These are phyloP conservation scores for Capronia coronata DNA, from an alignment of 2,329 filamentous ascomycete species.

Conservation along the genomic window DNA sequence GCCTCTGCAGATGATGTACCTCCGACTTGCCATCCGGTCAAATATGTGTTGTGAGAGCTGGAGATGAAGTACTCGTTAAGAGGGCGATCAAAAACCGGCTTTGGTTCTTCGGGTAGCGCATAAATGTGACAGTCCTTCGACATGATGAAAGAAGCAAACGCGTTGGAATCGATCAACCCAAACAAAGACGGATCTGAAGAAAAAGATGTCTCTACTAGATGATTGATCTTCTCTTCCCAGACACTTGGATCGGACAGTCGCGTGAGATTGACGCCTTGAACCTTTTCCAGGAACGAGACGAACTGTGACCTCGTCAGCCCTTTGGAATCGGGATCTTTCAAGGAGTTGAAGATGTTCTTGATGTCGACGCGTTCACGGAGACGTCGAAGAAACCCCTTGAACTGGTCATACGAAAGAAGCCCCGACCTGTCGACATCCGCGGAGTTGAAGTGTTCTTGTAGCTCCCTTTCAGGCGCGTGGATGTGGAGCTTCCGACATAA, in stretches of 20 bases:
- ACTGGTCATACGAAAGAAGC: slow-evolving; percentile 69
- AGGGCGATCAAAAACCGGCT: slow-evolving; percentile 67
- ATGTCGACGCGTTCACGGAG: slow-evolving; percentile 83
- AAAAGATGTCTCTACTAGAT: slow-evolving; percentile 18
- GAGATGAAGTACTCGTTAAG: slow-evolving; percentile 98
- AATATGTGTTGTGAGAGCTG: slow-evolving; percentile 97
- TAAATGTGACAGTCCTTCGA: slow-evolving; percentile 68
- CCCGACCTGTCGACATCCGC: slow-evolving; percentile 61
- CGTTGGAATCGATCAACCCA: slow-evolving; percentile 62
- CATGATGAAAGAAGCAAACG: slow-evolving; percentile 69
- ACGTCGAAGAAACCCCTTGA: slow-evolving; percentile 72
- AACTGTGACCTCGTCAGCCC: slow-evolving; percentile 71
- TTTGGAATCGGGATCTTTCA: slow-evolving; percentile 51
- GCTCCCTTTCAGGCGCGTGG: slow-evolving; percentile 69
- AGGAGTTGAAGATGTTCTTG: slow-evolving; percentile 60
- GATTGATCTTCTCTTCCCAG: slow-evolving; percentile 24
- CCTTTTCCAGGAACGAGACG: slow-evolving; percentile 62
- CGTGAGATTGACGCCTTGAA: slow-evolving; percentile 71
- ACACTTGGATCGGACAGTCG: slow-evolving; percentile 40
- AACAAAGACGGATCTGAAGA: slow-evolving; percentile 9
- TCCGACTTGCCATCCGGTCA: slow-evolving; percentile 81
- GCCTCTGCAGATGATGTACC: slow-evolving; percentile 90
- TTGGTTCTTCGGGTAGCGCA: slow-evolving; percentile 49
- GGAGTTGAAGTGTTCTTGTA: slow-evolving; percentile 66
- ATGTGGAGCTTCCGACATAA: slow-evolving; percentile 89